Evolutionary conservation across 2,329 filamentous ascomycete species (phyloP).

Genomic region (Aspergillaceae sp.): DNA sequence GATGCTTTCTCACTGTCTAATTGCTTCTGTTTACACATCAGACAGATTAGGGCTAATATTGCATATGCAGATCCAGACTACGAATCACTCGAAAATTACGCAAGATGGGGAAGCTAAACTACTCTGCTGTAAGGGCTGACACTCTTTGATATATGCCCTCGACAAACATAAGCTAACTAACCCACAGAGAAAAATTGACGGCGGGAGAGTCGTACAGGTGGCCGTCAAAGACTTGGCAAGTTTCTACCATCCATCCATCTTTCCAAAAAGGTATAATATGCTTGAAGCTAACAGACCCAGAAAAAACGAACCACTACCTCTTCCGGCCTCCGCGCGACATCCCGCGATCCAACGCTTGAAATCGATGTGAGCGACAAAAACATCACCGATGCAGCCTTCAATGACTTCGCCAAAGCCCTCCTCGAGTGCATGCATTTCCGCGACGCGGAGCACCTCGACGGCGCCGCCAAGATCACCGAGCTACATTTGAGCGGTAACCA

Average conservation of each 20-base stretch:
- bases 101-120: slow-evolving; percentile 33
- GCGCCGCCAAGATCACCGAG: slow-evolving; percentile 35
- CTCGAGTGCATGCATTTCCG: slow-evolving; percentile 29
- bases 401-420: slow-evolving; percentile 36
- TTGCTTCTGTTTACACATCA: background rate
- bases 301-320: slow-evolving; percentile 28
- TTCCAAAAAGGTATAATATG: background rate
- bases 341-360: slow-evolving; percentile 32
- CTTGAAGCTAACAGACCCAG: slow-evolving; percentile 12
- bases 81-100: background rate
- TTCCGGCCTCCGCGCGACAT: slow-evolving; percentile 17
- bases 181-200: slow-evolving; percentile 36
- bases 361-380: slow-evolving; percentile 39
- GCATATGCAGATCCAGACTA: background rate
- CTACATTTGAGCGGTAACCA: slow-evolving; percentile 39
- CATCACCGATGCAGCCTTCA: slow-evolving; percentile 40
- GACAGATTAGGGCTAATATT: background rate
- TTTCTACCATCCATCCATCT: background rate
- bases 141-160: background rate
- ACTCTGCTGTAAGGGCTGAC: slow-evolving; percentile 27
- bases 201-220: slow-evolving; percentile 37
- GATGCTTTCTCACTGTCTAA: too few relatives aligned
- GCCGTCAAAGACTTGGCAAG: slow-evolving; percentile 38
- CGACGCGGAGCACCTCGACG: slow-evolving; percentile 20
- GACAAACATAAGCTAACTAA: slow-evolving; percentile 7